Evolutionary conservation across 805 yeast species (phyloP), one percentile per base, ranked within the genome.

Genomic region (Barnettozyma sucrosica): DNA sequence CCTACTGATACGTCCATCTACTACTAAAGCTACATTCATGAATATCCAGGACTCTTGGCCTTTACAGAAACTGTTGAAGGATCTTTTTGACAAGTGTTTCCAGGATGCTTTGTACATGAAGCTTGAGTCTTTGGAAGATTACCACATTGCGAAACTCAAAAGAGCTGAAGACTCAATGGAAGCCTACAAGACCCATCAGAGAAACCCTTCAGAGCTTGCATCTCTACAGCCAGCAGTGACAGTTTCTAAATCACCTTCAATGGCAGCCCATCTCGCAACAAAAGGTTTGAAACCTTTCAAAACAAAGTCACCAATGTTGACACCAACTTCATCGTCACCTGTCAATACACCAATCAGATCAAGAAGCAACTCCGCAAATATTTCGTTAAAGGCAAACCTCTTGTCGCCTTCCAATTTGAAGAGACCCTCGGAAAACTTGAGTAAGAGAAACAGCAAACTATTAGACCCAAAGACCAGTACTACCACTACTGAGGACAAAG

Each of bases 1-100:
- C 36, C 37, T 58, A 2, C 19, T 64, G 2, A 16, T 61, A 8
- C 53, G 66, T 30, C 64, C 66, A 37, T 44, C 53, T 4, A 52
- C 56, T 2, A 39, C 44, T 2, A 56, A 51, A 24, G 41, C 44
- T 6, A 19, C n/a, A 2, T 18, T 43, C 36, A 41, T 54, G 1
- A 36, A 47, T 20, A 25, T 51, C 2, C 30, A 23, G 34, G 62
- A 59, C 36, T 18, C 46, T 5, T 7, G 46, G 0, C 21, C 37
- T 2, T 34, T 60, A 3, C 24, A 49, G 2, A 24, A 39, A 1
- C 37, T 60, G n/a, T 25, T 51, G 7, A 5, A 18, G 3, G 60
- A 60, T 38, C 43, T 60, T 0, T 47, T 56, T 7, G 26, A 46
- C 9, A 21, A 25, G 16, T 43, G 33, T 0, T 47, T 56, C 30